These are phyloP conservation scores for Roridomyces roridus DNA, from an alignment of 768 basidiomycete species.

Conservation along the genomic window DNA sequence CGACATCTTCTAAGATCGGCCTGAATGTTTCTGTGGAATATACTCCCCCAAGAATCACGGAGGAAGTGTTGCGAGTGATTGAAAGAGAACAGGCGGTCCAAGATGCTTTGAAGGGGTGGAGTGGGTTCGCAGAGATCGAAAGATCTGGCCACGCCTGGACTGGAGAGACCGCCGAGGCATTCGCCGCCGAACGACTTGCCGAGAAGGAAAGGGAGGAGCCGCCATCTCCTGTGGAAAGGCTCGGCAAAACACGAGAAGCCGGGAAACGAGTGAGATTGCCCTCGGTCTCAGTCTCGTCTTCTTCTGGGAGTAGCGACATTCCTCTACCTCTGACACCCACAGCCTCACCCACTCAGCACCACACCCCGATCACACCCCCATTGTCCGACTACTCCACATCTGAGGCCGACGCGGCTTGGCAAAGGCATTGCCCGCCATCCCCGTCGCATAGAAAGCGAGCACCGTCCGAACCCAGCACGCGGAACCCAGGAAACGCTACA, in stretches of 20 bases:
- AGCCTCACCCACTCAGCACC: slow-evolving; percentile 18
- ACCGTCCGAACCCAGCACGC: slow-evolving; percentile 11
- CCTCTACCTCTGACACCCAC: slow-evolving; percentile 19
- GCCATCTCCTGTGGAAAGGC: slow-evolving; percentile 17
- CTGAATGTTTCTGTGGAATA: slow-evolving; percentile 40
- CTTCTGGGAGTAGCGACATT: slow-evolving; percentile 19
- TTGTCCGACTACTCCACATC: slow-evolving; percentile 20
- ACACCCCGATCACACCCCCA: slow-evolving; percentile 20
- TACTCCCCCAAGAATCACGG: slow-evolving; percentile 28
- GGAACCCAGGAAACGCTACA: slow-evolving; percentile 4
- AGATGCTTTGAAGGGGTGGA: slow-evolving; percentile 26
- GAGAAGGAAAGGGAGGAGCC: slow-evolving; percentile 32
- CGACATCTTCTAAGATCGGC: slow-evolving; percentile 33
- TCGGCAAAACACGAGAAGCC: slow-evolving; percentile 19
- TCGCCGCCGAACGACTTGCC: slow-evolving; percentile 27
- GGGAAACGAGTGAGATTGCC: slow-evolving; percentile 23
- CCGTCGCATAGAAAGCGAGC: slow-evolving; percentile 18
- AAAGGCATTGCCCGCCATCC: not conserved
- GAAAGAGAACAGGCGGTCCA: slow-evolving; percentile 21
- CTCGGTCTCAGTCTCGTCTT: slow-evolving; percentile 24
- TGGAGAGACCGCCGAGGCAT: slow-evolving; percentile 33
- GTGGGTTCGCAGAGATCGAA: slow-evolving; percentile 22
- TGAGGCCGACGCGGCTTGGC: slow-evolving; percentile 14
- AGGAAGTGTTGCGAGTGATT: slow-evolving; percentile 29
- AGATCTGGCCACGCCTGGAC: slow-evolving; percentile 38